Conservation (phyloP, 2,329 filamentous ascomycete genomes). For the Xylariaceae sp. region DNA sequence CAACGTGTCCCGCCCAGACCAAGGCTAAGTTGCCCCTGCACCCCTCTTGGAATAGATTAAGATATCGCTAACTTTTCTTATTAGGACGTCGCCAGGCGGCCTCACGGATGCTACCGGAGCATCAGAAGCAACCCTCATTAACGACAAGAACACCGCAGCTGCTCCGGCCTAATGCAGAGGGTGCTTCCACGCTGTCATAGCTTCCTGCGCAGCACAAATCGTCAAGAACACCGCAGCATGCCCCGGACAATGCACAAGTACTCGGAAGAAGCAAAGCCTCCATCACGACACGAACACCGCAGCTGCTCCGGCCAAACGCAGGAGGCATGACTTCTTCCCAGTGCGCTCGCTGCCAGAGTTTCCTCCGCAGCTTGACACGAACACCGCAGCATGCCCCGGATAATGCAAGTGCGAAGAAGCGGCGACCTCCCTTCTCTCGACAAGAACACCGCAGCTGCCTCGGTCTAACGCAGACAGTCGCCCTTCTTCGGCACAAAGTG, state of each 20-base stretch:
- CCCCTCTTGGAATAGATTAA: not conserved
- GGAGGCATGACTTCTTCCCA: no score
- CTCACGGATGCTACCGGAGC: not conserved
- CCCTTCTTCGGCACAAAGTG: no score
- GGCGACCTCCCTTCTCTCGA: not conserved
- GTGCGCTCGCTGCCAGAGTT: no score
- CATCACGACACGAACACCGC: slow-evolving; percentile 3
- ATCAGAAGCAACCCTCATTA: not conserved
- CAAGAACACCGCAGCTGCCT: slow-evolving; percentile 7
- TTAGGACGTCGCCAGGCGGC: not conserved
- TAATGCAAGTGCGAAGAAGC: not conserved
- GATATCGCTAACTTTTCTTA: not conserved
- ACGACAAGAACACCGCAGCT: slow-evolving; percentile 6
- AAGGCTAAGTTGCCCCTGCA: no score
- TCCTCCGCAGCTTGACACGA: no score
- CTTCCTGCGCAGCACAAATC: no score
- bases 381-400: not conserved
- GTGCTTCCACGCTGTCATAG: no score
- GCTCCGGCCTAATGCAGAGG: slow-evolving; percentile 3
- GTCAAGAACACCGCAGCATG: no score
- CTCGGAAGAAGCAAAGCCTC: not conserved
- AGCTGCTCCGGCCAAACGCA: slow-evolving; percentile 5
- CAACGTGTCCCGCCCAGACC: no score
- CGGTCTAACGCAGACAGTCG: slow-evolving; percentile 2
- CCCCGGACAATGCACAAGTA: not conserved